Evolutionary conservation across 768 basidiomycete genomes (phyloP), one percentile per base, ranked within the genome.

Genomic region (Clitopilus passeckerianus): DNA sequence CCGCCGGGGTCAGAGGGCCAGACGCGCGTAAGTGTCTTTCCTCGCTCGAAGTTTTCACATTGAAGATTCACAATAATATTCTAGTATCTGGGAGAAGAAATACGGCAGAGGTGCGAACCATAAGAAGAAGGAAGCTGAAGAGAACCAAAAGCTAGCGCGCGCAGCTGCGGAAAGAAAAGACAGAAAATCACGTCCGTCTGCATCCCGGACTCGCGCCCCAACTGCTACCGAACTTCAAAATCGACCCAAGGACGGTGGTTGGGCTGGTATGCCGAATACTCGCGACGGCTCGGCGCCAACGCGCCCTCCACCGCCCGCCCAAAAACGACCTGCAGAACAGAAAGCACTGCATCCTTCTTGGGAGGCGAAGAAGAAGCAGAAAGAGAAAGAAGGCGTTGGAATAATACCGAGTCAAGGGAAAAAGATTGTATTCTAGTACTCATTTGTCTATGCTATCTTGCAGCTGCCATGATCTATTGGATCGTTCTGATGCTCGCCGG

Each of bases 11-110:
- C 97, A 99, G 71, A 76, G 95, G 54, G 96, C 96, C n/a, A 80
- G 97, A 60, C 80, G 89, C 75, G 91, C 91, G 97, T 97, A 71
- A 82, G 95, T 88, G 14, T 58, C 52, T 27, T 55, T 22, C 20
- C 27, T 30, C 27, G 7, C 7, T 30, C 27, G 27, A 30, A 30
- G 4, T 30, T 30, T 30, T 30, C 27, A n/a, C 27, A 30, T 7
- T 30, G 27, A 30, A 7, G 7, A 30, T 30, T 30, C 27, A 30
- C 7, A 3, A 30, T 30, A 30, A 3, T 30, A 30, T 10, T 6
- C 35, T 55, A 98, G 95, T 1, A 97, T 98, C 64, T 98, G 96
- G 95, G 96, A 98, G 75, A 95, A 94, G 76, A 98, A 95, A 72
- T 98, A 86, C 66, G 96, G 96, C 53, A 83, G 79, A 61, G 85